Conservation (phyloP, 352 stramenopile species). For the Globisporangium carolinianum region DNA sequence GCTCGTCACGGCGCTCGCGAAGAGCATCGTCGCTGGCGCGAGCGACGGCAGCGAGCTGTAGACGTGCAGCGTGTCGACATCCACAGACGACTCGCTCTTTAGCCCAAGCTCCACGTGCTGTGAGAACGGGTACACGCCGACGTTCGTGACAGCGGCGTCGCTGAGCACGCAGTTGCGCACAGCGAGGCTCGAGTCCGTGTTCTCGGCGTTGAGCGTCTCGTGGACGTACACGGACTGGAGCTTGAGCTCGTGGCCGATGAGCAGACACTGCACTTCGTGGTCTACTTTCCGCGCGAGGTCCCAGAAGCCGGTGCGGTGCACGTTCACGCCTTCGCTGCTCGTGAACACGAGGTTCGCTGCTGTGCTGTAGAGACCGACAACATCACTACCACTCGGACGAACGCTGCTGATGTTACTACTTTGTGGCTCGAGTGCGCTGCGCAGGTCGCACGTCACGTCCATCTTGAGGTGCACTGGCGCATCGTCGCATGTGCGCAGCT, state of each 20-base stretch:
- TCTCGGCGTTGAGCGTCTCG: constrained; percentile 41
- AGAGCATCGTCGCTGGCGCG: constrained; percentile 41
- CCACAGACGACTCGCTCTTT: constrained; percentile 14
- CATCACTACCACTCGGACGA: constrained; percentile 12
- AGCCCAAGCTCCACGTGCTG: constrained; percentile 8
- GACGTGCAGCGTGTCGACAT: constrained; percentile 38
- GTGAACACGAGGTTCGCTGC: constrained; percentile 40
- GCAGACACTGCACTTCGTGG: constrained; percentile 30
- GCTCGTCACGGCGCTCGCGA: constrained; percentile 33
- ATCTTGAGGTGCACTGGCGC: constrained; percentile 33
- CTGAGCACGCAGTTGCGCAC: constrained; percentile 40
- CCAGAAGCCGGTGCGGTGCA: constrained; percentile 36
- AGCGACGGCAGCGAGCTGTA: constrained; percentile 55
- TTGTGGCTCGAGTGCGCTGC: constrained; percentile 14
- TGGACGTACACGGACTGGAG: constrained; percentile 58
- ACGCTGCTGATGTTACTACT: constrained; percentile 4
- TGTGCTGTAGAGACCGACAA: constrained; percentile 43
- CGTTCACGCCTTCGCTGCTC: constrained; percentile 34
- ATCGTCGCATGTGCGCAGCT: constrained; percentile 18
- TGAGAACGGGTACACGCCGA: constrained; percentile 23
- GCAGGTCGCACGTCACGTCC: constrained; percentile 43
- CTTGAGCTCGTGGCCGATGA: constrained; percentile 49
- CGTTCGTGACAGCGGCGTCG: constrained; percentile 30
- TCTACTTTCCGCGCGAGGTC: constrained; percentile 43
- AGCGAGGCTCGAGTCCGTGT: constrained; percentile 19